Base-by-base conservation (phyloP, 441 rosid species). In the Populus trichocarpa region DNA sequence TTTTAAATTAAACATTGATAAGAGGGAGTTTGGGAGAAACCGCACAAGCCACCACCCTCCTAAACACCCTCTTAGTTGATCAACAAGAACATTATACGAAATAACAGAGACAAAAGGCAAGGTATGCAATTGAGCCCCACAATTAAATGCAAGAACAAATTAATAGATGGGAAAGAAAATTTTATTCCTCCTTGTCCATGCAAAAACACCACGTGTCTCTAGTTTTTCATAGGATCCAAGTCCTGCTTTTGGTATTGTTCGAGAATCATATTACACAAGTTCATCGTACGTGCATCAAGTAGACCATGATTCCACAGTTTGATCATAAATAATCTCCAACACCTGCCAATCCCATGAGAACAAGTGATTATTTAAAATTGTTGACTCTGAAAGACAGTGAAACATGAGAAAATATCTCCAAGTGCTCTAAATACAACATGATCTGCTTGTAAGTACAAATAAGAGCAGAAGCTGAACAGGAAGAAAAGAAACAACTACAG, bases 271-370 rank as follows among this genome's bases (percentile, higher is more conserved):
- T 90, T 97, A 83, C 99, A 95, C 69, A 81, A 91, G 90, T 95
- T 97, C 96, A 95, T 91, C 36, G 88, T 89, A 70, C 96, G 86
- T 13, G 96, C 99, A 77, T 97, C 99, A 13, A 97, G 98, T n/a
- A 97, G 95, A 64, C 98, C 99, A n/a, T 93, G 99, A 84, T 97
- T 97, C 99, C 99, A 95, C 67, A 93, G 84, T 83, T 97, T 97
- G 79, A 95, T 91, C 99, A 95, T 89, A 71, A 91, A 89, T 67
- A 97, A 72, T 81, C 93, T 93, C 99, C 99, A 97, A 81, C 98
- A 93, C 98, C 99, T 97, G 91, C 83, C 81, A 74, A 77, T 5
- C 23, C 67, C 61, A 64, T 61, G 13, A 22, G 18, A 1, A 18
- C 26, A 22, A 22, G 66, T 61, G 28, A 23, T 10, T 12, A 22